These are phyloP conservation scores for Rhynchosporium secalis DNA, from an alignment of 2,329 filamentous ascomycete species.

Conservation along the genomic window DNA sequence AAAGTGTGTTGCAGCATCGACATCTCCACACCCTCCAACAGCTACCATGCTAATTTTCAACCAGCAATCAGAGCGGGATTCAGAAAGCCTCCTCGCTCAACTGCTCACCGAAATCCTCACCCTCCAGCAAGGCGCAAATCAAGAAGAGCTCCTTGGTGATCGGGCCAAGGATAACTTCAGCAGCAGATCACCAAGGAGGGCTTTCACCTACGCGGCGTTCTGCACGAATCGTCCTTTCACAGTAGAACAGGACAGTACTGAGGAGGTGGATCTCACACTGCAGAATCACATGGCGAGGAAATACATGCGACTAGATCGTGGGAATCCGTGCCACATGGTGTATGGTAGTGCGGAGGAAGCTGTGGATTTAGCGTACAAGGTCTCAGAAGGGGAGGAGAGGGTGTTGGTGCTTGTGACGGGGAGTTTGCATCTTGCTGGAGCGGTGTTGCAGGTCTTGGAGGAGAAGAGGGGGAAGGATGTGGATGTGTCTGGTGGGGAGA, in stretches of 20 bases:
- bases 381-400: conserved; percentile 42
- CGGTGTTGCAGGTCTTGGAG: conserved; percentile 67
- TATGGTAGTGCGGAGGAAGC: conserved; percentile 72
- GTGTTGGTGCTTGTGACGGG: conserved; percentile 75
- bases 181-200: conserved; percentile 1
- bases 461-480: conserved; percentile 13
- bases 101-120: conserved; percentile 58
- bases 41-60: conserved; percentile 75
- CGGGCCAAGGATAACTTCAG: no score
- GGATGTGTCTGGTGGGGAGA: background rate
- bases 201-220: conserved; percentile 76
- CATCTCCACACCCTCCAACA: conserved; percentile 17
- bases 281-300: conserved; percentile 65
- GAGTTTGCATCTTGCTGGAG: conserved; percentile 81
- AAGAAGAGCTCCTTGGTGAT: no score
- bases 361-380: conserved; percentile 49
- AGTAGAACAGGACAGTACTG: conserved; percentile 33
- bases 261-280: conserved; percentile 56
- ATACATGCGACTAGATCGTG: conserved; percentile 56
- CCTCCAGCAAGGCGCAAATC: no score
- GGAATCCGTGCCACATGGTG: conserved; percentile 48
- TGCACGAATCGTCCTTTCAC: conserved; percentile 72
- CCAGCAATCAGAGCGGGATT: conserved; percentile 78
- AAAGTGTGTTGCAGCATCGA: conserved; percentile 36
- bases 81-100: conserved; percentile 60